These are phyloP conservation scores for Agrocybe chaxingu DNA, from an alignment of 768 basidiomycete species.

Conservation along the genomic window DNA sequence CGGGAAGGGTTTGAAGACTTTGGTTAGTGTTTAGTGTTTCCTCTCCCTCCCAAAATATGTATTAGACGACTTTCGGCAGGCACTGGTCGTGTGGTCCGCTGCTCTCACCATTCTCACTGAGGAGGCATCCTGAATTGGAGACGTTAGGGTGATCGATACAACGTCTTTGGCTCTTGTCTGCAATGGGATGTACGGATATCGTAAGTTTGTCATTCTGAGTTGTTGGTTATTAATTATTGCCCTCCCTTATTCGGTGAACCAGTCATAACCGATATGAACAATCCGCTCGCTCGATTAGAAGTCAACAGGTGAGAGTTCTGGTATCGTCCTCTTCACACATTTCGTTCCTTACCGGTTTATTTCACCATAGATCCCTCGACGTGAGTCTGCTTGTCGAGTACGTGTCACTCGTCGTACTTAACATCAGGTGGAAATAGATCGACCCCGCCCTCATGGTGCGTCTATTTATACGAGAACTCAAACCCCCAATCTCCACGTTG, in stretches of 20 bases:
- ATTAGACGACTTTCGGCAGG: background rate
- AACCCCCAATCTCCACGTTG: too few species aligned
- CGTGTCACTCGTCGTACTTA: background rate
- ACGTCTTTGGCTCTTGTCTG: constrained; percentile 7
- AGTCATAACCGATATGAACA: constrained; percentile 4
- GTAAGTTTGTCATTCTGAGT: background rate
- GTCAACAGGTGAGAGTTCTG: background rate
- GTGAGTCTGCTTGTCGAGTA: background rate
- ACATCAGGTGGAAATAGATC: background rate
- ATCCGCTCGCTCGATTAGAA: background rate
- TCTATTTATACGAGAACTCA: background rate
- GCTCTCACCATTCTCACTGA: background rate
- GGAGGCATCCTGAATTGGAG: background rate
- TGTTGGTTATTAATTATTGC: too few species aligned
- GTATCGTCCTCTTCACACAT: too few species aligned
- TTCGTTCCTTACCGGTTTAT: background rate
- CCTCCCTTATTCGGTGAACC: background rate
- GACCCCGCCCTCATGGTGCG: background rate
- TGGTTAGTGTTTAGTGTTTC: constrained; percentile 1
- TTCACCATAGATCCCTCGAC: background rate
- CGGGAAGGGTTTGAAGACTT: background rate
- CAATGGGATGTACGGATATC: constrained; percentile 12
- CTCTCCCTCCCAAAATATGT: background rate
- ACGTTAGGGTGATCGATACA: background rate
- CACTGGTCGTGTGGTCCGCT: background rate